A percentile compares a stretch with the other conserved stretches of the same genome.
phyloP scores from a whole-genome alignment of 2,329 filamentous ascomycete genomes.

The Paecilomyces sp. region DNA sequence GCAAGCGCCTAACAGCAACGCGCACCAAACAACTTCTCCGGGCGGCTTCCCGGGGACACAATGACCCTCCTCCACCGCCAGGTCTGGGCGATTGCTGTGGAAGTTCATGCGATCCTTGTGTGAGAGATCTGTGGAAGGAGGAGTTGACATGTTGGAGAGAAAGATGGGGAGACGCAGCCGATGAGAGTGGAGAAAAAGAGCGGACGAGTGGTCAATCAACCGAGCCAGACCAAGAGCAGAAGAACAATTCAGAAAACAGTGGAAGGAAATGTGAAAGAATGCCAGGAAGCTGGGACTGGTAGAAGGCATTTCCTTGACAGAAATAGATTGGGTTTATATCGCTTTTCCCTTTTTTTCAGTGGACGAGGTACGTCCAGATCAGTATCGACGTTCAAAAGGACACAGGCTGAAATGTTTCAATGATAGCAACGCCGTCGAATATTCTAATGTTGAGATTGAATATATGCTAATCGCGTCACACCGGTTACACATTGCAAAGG shows the following conservation, averaged over 20 bases:
- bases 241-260: not conserved
- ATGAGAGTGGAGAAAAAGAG: conserved; percentile 6
- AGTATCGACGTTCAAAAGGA: too few relatives aligned
- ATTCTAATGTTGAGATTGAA: too few relatives aligned
- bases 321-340: not conserved
- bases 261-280: not conserved
- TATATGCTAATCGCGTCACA: too few relatives aligned
- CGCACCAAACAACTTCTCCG: conserved; percentile 26
- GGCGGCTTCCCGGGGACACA: conserved; percentile 18
- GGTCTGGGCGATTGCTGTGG: conserved; percentile 27
- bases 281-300: not conserved
- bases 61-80: conserved; percentile 26
- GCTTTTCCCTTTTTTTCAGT: not conserved
- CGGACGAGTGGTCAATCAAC: not conserved
- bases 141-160: conserved; percentile 26
- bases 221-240: not conserved
- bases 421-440: too few relatives aligned
- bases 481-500: too few relatives aligned
- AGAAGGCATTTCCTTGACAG: not conserved
- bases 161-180: conserved; percentile 20
- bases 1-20: conserved; percentile 19
- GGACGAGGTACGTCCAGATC: not conserved
- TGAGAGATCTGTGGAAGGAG: conserved; percentile 27
- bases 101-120: conserved; percentile 30
- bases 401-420: too few relatives aligned